Conservation (phyloP, 2,329 filamentous ascomycete genomes). For the Aureobasidium sp. region DNA sequence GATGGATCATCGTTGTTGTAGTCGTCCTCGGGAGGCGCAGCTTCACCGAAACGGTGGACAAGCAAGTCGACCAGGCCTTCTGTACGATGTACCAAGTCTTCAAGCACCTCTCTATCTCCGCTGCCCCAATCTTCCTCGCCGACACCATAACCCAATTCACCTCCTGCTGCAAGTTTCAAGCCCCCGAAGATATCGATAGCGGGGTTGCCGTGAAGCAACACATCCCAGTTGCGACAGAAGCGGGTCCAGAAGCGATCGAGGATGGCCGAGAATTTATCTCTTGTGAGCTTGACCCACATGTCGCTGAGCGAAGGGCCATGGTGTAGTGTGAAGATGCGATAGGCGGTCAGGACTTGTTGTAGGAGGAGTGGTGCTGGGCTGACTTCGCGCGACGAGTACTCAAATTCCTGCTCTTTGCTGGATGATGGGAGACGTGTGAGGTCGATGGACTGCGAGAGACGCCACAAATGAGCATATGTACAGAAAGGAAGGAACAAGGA, state of each 20-base stretch:
- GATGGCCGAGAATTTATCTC: constrained; percentile 63
- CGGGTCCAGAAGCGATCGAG: constrained; percentile 76
- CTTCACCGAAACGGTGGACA: constrained; percentile 75
- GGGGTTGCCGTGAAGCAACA: constrained; percentile 85
- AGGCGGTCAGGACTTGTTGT: constrained; percentile 73
- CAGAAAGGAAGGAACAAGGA: not conserved
- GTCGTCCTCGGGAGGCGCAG: constrained; percentile 24
- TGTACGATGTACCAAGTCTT: constrained; percentile 72
- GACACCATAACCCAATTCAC: constrained; percentile 87
- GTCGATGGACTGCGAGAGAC: constrained; percentile 59
- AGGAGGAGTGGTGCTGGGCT: constrained; percentile 72
- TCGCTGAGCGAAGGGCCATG: constrained; percentile 69
- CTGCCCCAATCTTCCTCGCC: constrained; percentile 94
- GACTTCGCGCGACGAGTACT: constrained; percentile 87
- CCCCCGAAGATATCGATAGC: constrained; percentile 71
- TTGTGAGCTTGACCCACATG: constrained; percentile 58
- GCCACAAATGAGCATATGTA: constrained; percentile 13
- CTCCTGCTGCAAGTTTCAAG: constrained; percentile 80
- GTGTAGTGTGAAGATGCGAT: constrained; percentile 79
- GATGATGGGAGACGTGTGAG: constrained; percentile 62
- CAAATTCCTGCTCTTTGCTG: constrained; percentile 30
- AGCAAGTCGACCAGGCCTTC: constrained; percentile 83
- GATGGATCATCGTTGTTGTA: constrained; percentile 6
- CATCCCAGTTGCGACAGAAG: constrained; percentile 67
- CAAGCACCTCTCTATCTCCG: constrained; percentile 85